Percentiles rank a stretch among this genome's conserved stretches.
These are phyloP conservation scores for Magnusiomyces clavatus DNA, from an alignment of 1,139 yeast genomes.

Conservation along the genomic window DNA sequence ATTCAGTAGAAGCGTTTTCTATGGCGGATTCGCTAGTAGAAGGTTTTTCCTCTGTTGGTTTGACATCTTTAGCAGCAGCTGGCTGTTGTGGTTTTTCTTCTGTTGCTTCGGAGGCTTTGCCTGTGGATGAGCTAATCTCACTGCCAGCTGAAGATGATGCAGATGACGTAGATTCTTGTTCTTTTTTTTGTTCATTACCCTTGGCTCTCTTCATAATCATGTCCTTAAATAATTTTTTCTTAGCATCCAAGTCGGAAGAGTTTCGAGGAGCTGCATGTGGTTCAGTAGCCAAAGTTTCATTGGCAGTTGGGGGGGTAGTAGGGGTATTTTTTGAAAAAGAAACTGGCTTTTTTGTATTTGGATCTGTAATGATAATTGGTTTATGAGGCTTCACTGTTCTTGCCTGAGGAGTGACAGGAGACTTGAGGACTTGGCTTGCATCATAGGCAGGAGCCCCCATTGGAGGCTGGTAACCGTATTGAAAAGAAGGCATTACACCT, in stretches of 20 bases:
- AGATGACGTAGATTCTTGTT: slow-evolving; percentile 5
- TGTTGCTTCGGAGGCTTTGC: background rate
- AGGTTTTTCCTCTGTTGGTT: too few relatives aligned
- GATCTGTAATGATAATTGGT: slow-evolving; percentile 14
- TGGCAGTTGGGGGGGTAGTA: slow-evolving; percentile 11
- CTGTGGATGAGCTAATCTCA: background rate
- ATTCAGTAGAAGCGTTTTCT: background rate
- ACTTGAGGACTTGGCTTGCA: slow-evolving; percentile 6
- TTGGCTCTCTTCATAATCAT: slow-evolving; percentile 19
- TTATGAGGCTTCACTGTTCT: slow-evolving; percentile 5
- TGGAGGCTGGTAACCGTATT: too few relatives aligned
- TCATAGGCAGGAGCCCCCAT: too few relatives aligned
- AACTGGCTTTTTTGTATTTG: slow-evolving; percentile 15
- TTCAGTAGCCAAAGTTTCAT: slow-evolving; percentile 17
- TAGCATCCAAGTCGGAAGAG: slow-evolving; percentile 13
- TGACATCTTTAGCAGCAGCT: background rate
- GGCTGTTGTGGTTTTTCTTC: background rate
- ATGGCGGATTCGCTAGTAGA: background rate
- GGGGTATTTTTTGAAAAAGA: slow-evolving; percentile 12
- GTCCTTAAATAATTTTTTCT: slow-evolving; percentile 21
- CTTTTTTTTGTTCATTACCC: slow-evolving; percentile 15
- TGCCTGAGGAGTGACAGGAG: slow-evolving; percentile 10
- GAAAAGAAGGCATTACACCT: too few relatives aligned
- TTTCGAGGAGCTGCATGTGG: slow-evolving; percentile 14
- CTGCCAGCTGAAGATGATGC: background rate